Evolutionary conservation across 257 asterid species (phyloP), one percentile per base, ranked within the genome.

Genomic region (Gardenia jasminoides): DNA sequence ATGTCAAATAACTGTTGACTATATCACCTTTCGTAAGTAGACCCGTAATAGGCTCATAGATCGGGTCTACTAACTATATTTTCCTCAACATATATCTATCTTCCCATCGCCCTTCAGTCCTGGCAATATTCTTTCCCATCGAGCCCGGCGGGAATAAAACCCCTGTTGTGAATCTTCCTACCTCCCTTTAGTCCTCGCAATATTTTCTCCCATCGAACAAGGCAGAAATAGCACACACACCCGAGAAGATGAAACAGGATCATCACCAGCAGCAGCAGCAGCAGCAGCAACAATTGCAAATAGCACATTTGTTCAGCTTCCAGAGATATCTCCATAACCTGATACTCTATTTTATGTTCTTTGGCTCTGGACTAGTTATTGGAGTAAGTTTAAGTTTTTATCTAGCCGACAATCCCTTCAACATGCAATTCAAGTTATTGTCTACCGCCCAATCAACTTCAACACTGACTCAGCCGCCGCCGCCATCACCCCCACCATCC

Each of bases 281-380:
- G 66, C 62, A 56, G 12, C 44, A 82, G 74, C 70, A 74, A 11
- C 80, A 66, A 15, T 72, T 68, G 50, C n/a, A 80, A 31, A 20
- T 83, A 17, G 20, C 84, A 1, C 89, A 82, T 47, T 48, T 83
- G 52, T 41, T 84, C 73, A 75, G 41, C 74, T 78, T 86, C 33
- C 87, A 84, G 26, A 74, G 78, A 62, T 76, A 81, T 65, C 84
- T 90, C 73, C 90, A 90, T 0, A 88, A 65, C 84, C 80, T 92
- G 50, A 26, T 91, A 0, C n/a, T 85, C 0, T 88, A 85, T 81
- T 87, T 90, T 69, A 76, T 94, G 10, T 85, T 91, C 77, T 92
- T 94, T 82, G 94, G 94, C 10, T 89, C 86, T 59, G 98, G 98
- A 59, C 67, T 94, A 31, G 91, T 86, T 22, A 82, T 91, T 11